Evolutionary conservation across 1,139 yeast genomes (phyloP), one percentile per base, ranked within the genome.

Genomic region (Hyphopichia fennica): DNA sequence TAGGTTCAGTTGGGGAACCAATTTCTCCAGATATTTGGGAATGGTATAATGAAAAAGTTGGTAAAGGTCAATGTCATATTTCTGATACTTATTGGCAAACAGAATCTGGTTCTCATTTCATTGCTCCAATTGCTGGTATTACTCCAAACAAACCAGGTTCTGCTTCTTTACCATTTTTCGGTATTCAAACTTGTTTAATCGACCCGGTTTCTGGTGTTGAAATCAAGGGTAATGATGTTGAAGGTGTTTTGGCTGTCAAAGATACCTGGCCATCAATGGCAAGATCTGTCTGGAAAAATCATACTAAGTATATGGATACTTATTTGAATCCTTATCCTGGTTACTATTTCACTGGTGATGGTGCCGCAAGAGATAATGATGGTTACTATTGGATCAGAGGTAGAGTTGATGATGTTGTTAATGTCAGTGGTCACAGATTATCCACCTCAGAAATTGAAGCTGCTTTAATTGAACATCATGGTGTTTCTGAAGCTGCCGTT

Each of bases 21-120:
- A 93, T 93, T 61, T 90, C 97, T 43, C 93, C 96, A 48, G 99
- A 93, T 67, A 82, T 93, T 59, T 93, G 98, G 98, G 96, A 89
- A 69, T 93, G 99, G 99, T 93, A 91, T 72, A 81, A 88, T 67
- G 90, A 88, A 60, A 80, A 85, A 65, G 86, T 93, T 56, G 99
- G 99, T 60, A 87, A 89, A 63, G 81, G 82, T 48, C 81, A 87
- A 62, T 89, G 96, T 69, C 84, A 79, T 58, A 83, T 93, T 53
- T 80, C 93, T 60, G 99, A 93, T 70, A 93, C 99, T 39, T 90
- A 91, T 79, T 93, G 99, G 99, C 97, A 93, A 74, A 93, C 99
- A 23, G 99, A 93, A 73, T 85, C 96, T 15, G 99, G 99, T 46
- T 87, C 97, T 38, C 97, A 93, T 66, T 79, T 93, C 63, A 89